These are phyloP conservation scores for Artemisia annua DNA, from an alignment of 129 eudicot species.

Conservation along the genomic window DNA sequence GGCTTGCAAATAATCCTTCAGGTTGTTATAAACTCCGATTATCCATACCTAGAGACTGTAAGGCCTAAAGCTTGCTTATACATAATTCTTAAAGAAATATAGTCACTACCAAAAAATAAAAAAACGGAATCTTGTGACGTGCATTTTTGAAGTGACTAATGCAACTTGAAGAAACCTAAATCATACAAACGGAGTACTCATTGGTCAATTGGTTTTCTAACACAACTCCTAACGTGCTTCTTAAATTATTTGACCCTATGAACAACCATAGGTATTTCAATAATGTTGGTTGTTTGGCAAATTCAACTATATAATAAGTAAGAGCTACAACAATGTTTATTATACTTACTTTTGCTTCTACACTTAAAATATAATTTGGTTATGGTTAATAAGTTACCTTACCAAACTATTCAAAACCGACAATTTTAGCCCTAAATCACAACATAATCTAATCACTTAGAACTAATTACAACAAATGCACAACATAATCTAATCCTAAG, in stretches of 20 bases:
- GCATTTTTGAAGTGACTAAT: neutral
- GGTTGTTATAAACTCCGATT: neutral
- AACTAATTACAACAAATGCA: no score
- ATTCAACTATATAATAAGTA: neutral
- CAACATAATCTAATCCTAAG: no score
- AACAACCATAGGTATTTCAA: neutral
- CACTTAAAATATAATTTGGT: no score
- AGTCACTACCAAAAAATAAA: neutral
- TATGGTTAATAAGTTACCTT: no score
- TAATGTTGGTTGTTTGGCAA: neutral
- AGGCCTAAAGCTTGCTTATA: slow-evolving; percentile 4
- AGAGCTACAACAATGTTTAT: no score
- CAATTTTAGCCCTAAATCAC: neutral
- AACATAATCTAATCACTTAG: neutral
- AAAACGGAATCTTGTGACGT: neutral
- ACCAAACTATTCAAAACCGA: no score
- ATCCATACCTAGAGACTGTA: neutral
- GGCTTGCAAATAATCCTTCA: neutral
- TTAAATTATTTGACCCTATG: neutral
- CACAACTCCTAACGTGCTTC: neutral
- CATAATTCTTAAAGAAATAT: neutral
- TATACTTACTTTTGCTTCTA: no score
- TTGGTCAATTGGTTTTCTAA: neutral
- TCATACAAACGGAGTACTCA: neutral
- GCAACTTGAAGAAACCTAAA: neutral